Conservation (phyloP, 1,139 yeast genomes). For the Kodamaea plutei region DNA sequence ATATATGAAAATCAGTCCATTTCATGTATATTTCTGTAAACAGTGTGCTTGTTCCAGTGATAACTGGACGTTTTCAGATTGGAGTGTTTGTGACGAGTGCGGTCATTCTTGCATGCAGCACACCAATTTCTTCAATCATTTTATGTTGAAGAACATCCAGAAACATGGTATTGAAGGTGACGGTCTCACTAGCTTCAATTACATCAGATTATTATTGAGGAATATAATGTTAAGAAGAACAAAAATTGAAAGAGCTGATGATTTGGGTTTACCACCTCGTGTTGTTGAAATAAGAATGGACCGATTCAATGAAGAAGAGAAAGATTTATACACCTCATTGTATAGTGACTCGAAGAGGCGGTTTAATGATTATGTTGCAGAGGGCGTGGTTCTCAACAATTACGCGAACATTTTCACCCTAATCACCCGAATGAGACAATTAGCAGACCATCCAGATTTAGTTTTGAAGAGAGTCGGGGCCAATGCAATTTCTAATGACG, state of each 20-base stretch:
- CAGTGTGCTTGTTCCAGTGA: constrained; percentile 78
- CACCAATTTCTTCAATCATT: constrained; percentile 91
- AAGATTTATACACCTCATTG: constrained; percentile 81
- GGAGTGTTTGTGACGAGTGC: constrained; percentile 81
- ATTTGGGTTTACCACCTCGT: constrained; percentile 92
- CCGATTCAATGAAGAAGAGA: constrained; percentile 87
- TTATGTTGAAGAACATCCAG: constrained; percentile 88
- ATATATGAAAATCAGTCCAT: constrained; percentile 79
- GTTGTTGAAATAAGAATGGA: constrained; percentile 84
- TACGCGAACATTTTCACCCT: constrained; percentile 95
- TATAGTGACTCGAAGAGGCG: constrained; percentile 84
- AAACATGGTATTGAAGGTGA: constrained; percentile 74
- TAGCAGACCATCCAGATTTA: constrained; percentile 97
- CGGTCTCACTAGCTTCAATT: constrained; percentile 71
- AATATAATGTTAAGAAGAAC: constrained; percentile 92
- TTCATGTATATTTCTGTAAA: constrained; percentile 84
- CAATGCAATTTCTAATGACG: constrained; percentile 30
- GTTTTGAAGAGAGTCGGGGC: constrained; percentile 67
- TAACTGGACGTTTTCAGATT: constrained; percentile 80
- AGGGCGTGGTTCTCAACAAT: constrained; percentile 91
- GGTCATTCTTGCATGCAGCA: constrained; percentile 94
- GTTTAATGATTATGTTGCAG: constrained; percentile 85
- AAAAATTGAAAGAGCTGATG: constrained; percentile 93
- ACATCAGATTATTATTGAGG: constrained; percentile 66
- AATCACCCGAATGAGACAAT: constrained; percentile 94